Base-by-base conservation (phyloP, 2,329 filamentous ascomycete genomes). In the Botrytis tulipae region DNA sequence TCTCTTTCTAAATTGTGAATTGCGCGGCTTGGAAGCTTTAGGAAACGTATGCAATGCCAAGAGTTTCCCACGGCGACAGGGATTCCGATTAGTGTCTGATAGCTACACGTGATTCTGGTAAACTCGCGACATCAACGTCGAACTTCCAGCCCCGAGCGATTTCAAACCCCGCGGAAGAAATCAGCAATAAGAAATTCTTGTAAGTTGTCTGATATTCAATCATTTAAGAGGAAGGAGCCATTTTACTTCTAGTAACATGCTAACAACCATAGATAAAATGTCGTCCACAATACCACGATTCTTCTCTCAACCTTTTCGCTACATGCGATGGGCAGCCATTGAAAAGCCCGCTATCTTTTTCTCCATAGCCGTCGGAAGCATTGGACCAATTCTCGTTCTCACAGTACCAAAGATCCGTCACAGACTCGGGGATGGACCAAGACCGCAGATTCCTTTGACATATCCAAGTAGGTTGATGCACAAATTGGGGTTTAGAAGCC, bases 291-390 rank as follows among this genome's bases (percentile, higher is more conserved):
- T 88, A 72, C 92, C 94, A 79, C 87, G 87, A 80, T 98, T 99
- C 92, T 98, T 92, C 90, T 88, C 90, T 78, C 87, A 89, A 74
- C 96, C 96, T 77, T 81, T 97, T 82, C 90, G 90, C 80, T 98
- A 97, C 90, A 84, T 93, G 80, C 91, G 91, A 84, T 98, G 95
- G 94, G 91, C 94, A 71, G 88, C 93, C 69, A 91, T 94, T 84
- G 92, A 96, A 84, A 93, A 92, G 83, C 96, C 96, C 70, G 94
- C 94, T 74, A 92, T 94, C 85, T 97, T 98, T 87, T 98, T 90
- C 88, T 94, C 93, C 79, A 85, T 93, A 80, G 81, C 93, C 74
- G 85, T 98, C 77, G 95, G 93, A 78, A 85, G 84, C 76, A 80
- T 89, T 72, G 94, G 94, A 18, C 96, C 95, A 51, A 83, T 92